These are phyloP conservation scores for Lachancea waltii DNA, from an alignment of 805 yeast genomes.

Conservation along the genomic window DNA sequence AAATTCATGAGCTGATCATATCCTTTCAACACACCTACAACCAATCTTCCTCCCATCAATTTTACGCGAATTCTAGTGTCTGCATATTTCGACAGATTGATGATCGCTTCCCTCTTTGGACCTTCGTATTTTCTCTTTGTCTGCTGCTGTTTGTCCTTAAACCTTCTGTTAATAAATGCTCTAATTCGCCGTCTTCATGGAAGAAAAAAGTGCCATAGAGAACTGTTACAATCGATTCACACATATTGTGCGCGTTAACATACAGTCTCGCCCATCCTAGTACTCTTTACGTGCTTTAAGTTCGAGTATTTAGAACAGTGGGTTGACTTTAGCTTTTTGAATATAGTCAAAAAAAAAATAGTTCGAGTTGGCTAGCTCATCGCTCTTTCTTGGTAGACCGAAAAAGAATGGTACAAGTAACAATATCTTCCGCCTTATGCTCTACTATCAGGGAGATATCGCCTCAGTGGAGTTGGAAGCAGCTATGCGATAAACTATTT, in stretches of 20 bases:
- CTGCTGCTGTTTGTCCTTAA: slow-evolving; percentile 14
- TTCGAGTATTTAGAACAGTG: too few relatives aligned
- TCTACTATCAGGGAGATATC: slow-evolving; percentile 16
- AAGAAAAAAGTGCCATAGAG: too few relatives aligned
- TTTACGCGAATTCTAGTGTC: slow-evolving; percentile 70
- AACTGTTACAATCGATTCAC: too few relatives aligned
- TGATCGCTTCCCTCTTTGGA: slow-evolving; percentile 86
- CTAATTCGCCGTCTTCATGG: too few relatives aligned
- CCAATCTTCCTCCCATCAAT: slow-evolving; percentile 79
- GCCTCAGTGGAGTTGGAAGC: slow-evolving; percentile 11
- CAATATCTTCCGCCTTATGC: slow-evolving; percentile 21
- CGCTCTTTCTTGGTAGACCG: too few relatives aligned
- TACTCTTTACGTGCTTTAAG: too few relatives aligned
- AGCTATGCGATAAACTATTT: slow-evolving; percentile 21
- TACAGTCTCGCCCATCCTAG: too few relatives aligned
- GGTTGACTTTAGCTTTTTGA: too few relatives aligned
- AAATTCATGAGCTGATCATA: slow-evolving; percentile 75
- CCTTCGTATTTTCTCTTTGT: slow-evolving; percentile 46
- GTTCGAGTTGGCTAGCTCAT: too few relatives aligned
- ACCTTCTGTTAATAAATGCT: not conserved
- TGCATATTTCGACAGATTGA: slow-evolving; percentile 69
- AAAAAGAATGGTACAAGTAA: slow-evolving; percentile 7
- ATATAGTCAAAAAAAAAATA: too few relatives aligned
- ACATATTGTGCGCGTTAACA: too few relatives aligned
- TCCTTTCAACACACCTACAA: slow-evolving; percentile 78